Evolutionary conservation across 192 early-diverging fungal species (phyloP).

Genomic region (Coemansia sp.): DNA sequence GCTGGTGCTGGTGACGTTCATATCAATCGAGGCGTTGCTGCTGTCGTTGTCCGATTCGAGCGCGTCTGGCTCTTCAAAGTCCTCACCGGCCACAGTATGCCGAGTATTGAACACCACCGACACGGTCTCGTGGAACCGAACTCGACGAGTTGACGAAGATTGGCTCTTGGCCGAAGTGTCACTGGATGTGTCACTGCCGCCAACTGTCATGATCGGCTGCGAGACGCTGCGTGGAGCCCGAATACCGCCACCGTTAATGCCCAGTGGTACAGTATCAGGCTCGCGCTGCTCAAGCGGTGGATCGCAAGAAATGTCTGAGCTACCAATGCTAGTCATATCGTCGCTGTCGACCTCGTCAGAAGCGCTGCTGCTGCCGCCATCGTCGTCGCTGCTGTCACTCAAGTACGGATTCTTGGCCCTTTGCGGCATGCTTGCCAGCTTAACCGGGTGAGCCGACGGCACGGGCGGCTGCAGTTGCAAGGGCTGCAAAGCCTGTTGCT

Average conservation of each 20-base stretch:
- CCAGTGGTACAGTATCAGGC: not conserved
- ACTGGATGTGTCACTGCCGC: constrained; percentile 33
- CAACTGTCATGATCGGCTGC: constrained; percentile 16
- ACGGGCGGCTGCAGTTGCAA: constrained; percentile 16
- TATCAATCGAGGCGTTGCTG: constrained; percentile 42
- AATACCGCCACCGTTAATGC: not conserved
- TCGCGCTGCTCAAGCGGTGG: not conserved
- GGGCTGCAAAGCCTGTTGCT: constrained; percentile 5
- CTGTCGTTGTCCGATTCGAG: constrained; percentile 51
- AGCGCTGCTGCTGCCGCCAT: constrained; percentile 4
- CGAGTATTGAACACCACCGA: constrained; percentile 50
- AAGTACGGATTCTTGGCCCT: constrained; percentile 43
- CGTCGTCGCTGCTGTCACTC: constrained; percentile 43
- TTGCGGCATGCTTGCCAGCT: constrained; percentile 32
- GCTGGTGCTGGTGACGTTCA: constrained; percentile 13
- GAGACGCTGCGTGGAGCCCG: constrained; percentile 12
- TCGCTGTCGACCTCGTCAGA: constrained; percentile 22
- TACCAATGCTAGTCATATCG: constrained; percentile 21
- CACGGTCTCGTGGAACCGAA: constrained; percentile 55
- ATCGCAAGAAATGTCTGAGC: constrained; percentile 36
- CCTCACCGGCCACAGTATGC: constrained; percentile 23
- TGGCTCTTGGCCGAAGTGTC: constrained; percentile 48
- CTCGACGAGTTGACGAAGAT: constrained; percentile 52
- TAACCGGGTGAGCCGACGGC: constrained; percentile 43
- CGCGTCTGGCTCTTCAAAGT: constrained; percentile 13